Evolutionary conservation across 2,329 filamentous ascomycete genomes (phyloP), one percentile per base, ranked within the genome.

Genomic region (Colletotrichum viniferum): DNA sequence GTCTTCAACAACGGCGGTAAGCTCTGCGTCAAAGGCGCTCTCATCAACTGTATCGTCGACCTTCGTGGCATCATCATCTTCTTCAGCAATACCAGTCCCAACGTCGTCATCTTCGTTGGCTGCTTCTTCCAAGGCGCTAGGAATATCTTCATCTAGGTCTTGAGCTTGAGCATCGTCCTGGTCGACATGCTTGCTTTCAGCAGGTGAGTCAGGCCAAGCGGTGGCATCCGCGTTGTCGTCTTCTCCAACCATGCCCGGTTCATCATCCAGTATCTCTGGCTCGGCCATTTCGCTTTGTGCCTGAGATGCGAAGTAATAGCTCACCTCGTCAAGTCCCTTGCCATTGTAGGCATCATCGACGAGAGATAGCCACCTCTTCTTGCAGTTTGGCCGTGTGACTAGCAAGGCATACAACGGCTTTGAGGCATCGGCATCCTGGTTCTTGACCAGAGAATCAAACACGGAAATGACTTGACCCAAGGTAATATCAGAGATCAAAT

Each of bases 381-480:
- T 82, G 58, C 83, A 80, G 63, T 83, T 86, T 7, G 85, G 82
- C 61, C 84, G 85, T 16, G 84, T 84, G 72, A 86, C 84, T 10
- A 87, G 79, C 74, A 85, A 86, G 5, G 85, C 86, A 64, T 86
- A 87, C n/a, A 87, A 77, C 2, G 81, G 81, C 18, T 85, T 83
- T 13, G 81, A 80, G 32, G 79, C 80, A 30, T 86, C 82, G 13
- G 85, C 83, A 62, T 87, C 84, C 76, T 87, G 84, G 60, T 87
- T 87, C 69, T 86, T 87, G 16, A 86, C 82, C 2, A 87, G 79
- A 48, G 86, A 79, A 26, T 87, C 84, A 70, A 87, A 86, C 4
- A 87, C 81, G 69, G 86, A 84, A 28, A 86, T 77, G n/a, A 87
- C 81, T 69, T 87, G 84, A 48, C 82, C 83, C 56, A 87, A 74